These are phyloP conservation scores for Phytophthora chlamydospora DNA, from an alignment of 352 stramenopile species.

Conservation along the genomic window DNA sequence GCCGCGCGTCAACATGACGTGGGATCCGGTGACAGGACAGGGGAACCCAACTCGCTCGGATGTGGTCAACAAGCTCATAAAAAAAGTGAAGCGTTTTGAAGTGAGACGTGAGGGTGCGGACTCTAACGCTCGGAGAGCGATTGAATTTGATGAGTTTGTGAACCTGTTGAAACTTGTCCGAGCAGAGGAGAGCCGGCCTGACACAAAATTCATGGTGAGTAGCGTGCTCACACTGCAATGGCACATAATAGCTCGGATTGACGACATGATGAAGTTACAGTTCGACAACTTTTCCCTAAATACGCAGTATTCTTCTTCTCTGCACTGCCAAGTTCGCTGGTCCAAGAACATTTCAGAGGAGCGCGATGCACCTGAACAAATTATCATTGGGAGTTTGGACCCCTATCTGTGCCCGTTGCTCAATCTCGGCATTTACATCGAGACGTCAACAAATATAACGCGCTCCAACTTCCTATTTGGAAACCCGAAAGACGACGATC, in stretches of 20 bases:
- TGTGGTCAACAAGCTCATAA: slow-evolving; percentile 23
- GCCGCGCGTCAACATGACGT: slow-evolving; percentile 8
- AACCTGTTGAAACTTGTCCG: slow-evolving; percentile 9
- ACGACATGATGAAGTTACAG: slow-evolving; percentile 36
- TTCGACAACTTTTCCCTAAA: slow-evolving; percentile 8
- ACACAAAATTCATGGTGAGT: slow-evolving; percentile 5
- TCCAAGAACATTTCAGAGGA: slow-evolving; percentile 30
- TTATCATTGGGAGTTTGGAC: slow-evolving; percentile 29
- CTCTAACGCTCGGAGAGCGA: not conserved
- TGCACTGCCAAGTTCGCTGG: slow-evolving; percentile 24
- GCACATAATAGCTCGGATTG: slow-evolving; percentile 21
- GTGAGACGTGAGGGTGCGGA: slow-evolving; percentile 1
- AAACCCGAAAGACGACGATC: slow-evolving; percentile 21
- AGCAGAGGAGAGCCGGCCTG: not conserved
- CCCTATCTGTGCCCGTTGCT: slow-evolving; percentile 22
- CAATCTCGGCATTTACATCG: slow-evolving; percentile 20
- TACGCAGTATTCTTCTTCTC: slow-evolving; percentile 11
- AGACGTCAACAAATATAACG: slow-evolving; percentile 2
- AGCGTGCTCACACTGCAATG: slow-evolving; percentile 23
- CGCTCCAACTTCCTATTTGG: slow-evolving; percentile 17
- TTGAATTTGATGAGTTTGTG: slow-evolving; percentile 20
- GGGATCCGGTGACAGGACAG: slow-evolving; percentile 5
- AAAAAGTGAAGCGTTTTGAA: slow-evolving; percentile 8
- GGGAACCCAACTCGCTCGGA: slow-evolving; percentile 26
- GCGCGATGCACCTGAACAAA: slow-evolving; percentile 27